These are phyloP conservation scores for Ephemerocybe angulata DNA, from an alignment of 768 basidiomycete genomes.

Conservation along the genomic window DNA sequence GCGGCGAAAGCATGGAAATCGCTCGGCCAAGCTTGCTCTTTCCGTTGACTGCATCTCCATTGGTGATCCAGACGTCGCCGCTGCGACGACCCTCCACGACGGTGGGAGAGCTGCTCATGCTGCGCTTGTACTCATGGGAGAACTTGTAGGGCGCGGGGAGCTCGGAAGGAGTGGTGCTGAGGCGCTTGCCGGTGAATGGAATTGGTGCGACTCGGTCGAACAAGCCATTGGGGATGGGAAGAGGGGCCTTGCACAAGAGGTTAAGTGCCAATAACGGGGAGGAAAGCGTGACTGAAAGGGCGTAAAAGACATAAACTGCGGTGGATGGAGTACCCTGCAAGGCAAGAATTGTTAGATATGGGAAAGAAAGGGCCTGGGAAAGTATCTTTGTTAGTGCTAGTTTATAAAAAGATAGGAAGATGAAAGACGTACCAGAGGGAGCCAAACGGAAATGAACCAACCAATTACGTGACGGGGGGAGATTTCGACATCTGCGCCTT, in stretches of 20 bases:
- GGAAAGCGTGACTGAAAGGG: conserved; percentile 63
- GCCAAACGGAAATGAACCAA: conserved; percentile 68
- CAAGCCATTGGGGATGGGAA: conserved; percentile 64
- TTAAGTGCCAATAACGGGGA: conserved; percentile 64
- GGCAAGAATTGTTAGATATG: conserved; percentile 51
- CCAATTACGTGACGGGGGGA: conserved; percentile 51
- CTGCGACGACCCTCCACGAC: conserved; percentile 69
- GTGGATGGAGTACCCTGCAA: conserved; percentile 36
- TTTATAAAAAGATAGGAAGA: not conserved
- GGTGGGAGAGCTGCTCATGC: conserved; percentile 58
- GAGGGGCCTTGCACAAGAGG: conserved; percentile 54
- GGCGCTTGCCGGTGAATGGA: conserved; percentile 30
- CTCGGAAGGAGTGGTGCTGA: conserved; percentile 42
- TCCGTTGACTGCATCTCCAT: conserved; percentile 69
- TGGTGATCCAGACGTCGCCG: conserved; percentile 70
- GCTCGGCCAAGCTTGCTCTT: conserved; percentile 60
- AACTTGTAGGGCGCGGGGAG: conserved; percentile 34
- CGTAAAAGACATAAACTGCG: conserved; percentile 46
- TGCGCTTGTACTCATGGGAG: conserved; percentile 60
- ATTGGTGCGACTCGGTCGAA: conserved; percentile 50
- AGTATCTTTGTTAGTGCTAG: not conserved
- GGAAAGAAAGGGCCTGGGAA: conserved; percentile 53
- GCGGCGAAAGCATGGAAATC: conserved; percentile 57
- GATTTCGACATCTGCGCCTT: conserved; percentile 49
- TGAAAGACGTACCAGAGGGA: conserved; percentile 55